Evolutionary conservation across 331 rosid species (phyloP).

Genomic region (Phaseolus coccineus): DNA sequence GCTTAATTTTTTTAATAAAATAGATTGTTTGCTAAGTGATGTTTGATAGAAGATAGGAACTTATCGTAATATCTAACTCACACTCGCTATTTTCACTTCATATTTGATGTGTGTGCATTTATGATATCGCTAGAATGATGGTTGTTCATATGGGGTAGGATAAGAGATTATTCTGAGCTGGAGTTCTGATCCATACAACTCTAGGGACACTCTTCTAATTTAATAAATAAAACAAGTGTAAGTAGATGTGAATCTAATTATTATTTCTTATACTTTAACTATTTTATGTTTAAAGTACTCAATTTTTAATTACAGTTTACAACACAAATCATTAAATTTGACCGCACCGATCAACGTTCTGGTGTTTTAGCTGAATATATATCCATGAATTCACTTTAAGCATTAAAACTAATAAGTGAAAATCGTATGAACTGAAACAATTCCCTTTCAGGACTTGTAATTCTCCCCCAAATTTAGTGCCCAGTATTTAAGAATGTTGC

Average conservation of each 20-base stretch:
- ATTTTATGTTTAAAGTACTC: not conserved
- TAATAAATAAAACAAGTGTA: not conserved
- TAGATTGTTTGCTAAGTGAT: not conserved
- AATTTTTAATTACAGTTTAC: not conserved
- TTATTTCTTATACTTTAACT: not conserved
- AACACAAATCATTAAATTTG: not conserved
- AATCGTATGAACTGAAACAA: slow-evolving; percentile 6
- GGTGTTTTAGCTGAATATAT: not conserved
- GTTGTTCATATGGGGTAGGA: slow-evolving; percentile 14
- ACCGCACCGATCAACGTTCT: not conserved
- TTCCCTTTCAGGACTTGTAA: not conserved
- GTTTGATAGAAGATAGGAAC: not conserved
- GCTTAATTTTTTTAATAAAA: not conserved
- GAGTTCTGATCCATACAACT: not conserved
- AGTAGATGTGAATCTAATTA: not conserved
- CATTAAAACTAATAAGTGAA: slow-evolving; percentile 1
- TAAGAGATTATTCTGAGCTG: slow-evolving; percentile 8
- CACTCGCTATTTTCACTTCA: slow-evolving; percentile 1
- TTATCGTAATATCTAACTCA: not conserved
- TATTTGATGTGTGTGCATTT: slow-evolving; percentile 18
- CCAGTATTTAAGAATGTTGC: not conserved
- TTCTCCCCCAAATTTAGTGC: not conserved
- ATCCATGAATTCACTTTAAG: not conserved
- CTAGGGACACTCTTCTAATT: not conserved
- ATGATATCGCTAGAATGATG: not conserved